Evolutionary conservation across 176 grass and related monocot species (phyloP).

Genomic region (Musa acuminata): DNA sequence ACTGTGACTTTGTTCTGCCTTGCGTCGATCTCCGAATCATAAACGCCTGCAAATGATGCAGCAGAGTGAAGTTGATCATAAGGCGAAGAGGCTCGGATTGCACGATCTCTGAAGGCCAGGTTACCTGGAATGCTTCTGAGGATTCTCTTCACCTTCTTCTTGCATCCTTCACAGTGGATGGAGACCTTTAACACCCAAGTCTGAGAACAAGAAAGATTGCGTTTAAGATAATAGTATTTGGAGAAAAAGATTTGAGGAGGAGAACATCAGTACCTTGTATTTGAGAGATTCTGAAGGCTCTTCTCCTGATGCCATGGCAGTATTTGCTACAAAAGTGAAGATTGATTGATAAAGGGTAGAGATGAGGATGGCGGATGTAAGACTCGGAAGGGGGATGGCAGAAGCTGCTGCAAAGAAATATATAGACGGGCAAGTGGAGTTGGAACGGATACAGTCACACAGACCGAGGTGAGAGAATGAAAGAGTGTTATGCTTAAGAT

Average conservation of each 20-base stretch:
- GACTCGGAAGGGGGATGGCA: no score
- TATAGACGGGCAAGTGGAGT: no score
- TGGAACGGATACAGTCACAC: no score
- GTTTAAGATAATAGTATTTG: background rate
- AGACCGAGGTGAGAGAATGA: no score
- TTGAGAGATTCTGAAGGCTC: background rate
- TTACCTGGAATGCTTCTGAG: constrained; percentile 3
- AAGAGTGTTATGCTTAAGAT: no score
- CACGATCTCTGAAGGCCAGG: background rate
- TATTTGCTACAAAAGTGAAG: background rate
- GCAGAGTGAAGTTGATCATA: background rate
- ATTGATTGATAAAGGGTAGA: no score
- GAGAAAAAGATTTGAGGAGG: background rate
- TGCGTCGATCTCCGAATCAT: constrained; percentile 40
- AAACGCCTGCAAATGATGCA: constrained; percentile 34
- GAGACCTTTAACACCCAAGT: constrained; percentile 8
- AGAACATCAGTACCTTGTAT: background rate
- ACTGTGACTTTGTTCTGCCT: constrained; percentile 47
- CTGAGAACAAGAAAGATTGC: background rate
- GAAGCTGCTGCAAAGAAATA: no score
- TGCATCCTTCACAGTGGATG: constrained; percentile 24
- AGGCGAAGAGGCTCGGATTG: background rate
- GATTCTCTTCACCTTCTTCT: constrained; percentile 11
- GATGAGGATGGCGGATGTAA: no score
- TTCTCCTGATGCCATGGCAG: background rate